Evolutionary conservation across 2,329 filamentous ascomycete genomes (phyloP), one percentile per base, ranked within the genome.

Genomic region (Metarhizium robertsii): DNA sequence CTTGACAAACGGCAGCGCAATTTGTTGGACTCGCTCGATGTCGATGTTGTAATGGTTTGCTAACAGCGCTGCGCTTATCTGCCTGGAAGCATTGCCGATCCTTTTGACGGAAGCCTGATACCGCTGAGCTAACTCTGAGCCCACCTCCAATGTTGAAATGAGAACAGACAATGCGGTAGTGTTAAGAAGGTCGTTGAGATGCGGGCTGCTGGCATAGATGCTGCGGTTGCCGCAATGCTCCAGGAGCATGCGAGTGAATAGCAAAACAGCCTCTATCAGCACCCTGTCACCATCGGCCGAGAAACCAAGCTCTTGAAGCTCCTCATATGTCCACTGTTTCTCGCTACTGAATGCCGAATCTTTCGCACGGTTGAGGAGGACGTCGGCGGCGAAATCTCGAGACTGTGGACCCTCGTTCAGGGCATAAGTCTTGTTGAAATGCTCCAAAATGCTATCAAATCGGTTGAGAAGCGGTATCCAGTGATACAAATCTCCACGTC

Each of bases 151-250:
- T 8, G 90, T 87, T 34, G 81, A 81, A 65, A 88, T 84, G 54
- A 99, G 78, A 51, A 99, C 79, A 32, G 85, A 82, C 56, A 92
- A 78, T 29, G 88, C 92, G 2, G 90, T 92, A 48, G 88, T 92
- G 70, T 96, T 90, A 57, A 99, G 81, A 45, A 99, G 79, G 67
- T 92, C 86, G 67, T 92, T 94, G 58, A 99, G 76, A 64, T 95
- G 89, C 61, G 86, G 80, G 69, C 92, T 97, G 75, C 94, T 99
- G 58, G 87, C 90, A 70, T 97, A 99, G 64, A 99, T 85, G 73
- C 92, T 96, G 62, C 95, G 81, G 67, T 99, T 99, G 57, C 92
- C 94, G 71, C 94, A 99, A 68, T 96, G 94, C 68, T 97, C 90
- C 53, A 97, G 75, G 34, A 99, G 78, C 69, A 95, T 81, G 58